Percentiles rank a stretch among this genome's conserved stretches.
Conservation (phyloP, 1,284 basidiomycete genomes). For the Fomitopsis schrenkii region DNA sequence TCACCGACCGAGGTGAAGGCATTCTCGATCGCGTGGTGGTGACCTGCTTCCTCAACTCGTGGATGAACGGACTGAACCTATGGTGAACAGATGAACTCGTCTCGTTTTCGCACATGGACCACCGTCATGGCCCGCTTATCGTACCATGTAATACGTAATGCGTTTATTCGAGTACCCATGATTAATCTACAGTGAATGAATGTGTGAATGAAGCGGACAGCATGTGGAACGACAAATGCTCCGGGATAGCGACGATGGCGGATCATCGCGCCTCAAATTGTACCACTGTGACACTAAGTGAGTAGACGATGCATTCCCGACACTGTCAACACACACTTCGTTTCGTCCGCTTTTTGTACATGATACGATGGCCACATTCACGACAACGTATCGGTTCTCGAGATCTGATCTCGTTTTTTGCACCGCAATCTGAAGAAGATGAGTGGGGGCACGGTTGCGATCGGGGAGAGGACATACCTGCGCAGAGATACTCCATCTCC, state of each 20-base stretch:
- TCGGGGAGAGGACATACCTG: slow-evolving; percentile 51
- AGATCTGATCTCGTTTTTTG: slow-evolving; percentile 90
- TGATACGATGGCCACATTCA: slow-evolving; percentile 97
- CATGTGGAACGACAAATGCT: neutral
- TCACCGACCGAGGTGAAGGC: slow-evolving; percentile 34
- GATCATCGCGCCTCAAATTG: slow-evolving; percentile 82
- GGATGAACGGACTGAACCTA: slow-evolving; percentile 36
- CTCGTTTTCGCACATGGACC: neutral
- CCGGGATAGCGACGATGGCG: neutral
- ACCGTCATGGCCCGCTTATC: slow-evolving; percentile 1
- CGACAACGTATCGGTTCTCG: slow-evolving; percentile 94
- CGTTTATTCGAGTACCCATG: neutral
- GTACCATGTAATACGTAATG: neutral
- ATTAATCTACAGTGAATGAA: slow-evolving; percentile 16
- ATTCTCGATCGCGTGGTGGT: slow-evolving; percentile 52
- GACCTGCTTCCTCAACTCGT: slow-evolving; percentile 51
- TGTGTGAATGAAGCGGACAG: slow-evolving; percentile 6
- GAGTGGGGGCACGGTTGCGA: neutral
- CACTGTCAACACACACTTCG: slow-evolving; percentile 70
- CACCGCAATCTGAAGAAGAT: slow-evolving; percentile 76
- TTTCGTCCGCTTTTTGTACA: slow-evolving; percentile 98
- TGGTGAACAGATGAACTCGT: slow-evolving; percentile 16
- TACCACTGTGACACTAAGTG: slow-evolving; percentile 52
- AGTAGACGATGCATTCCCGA: slow-evolving; percentile 2
- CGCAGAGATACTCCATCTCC: slow-evolving; percentile 91